Conservation (phyloP, 169 alveolate genomes). For the Cryptosporidium meleagridis region DNA sequence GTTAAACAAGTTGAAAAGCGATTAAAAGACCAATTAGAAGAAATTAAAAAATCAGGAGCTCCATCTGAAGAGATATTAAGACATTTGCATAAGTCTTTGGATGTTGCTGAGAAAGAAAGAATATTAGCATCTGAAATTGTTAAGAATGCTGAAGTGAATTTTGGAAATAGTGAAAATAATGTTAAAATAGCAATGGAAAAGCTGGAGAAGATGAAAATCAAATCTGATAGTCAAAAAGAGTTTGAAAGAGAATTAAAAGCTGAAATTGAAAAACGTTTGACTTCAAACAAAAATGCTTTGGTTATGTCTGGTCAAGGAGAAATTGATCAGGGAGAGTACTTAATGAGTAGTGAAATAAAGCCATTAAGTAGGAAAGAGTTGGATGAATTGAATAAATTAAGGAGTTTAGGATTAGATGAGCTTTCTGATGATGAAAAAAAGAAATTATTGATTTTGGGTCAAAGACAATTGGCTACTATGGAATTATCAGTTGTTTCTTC, state of each 20-base stretch:
- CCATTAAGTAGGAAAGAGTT: conserved; percentile 34
- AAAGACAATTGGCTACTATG: conserved; percentile 69
- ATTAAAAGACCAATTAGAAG: conserved; percentile 35
- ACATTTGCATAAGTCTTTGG: conserved; percentile 40
- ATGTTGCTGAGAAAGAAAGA: conserved; percentile 56
- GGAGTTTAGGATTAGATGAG: conserved; percentile 59
- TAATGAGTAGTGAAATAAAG: conserved; percentile 28
- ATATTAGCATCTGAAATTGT: conserved; percentile 22
- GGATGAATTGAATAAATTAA: conserved; percentile 35
- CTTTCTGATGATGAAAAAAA: conserved; percentile 54
- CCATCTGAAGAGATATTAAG: conserved; percentile 67
- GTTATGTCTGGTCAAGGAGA: background rate
- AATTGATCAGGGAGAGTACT: conserved; percentile 12
- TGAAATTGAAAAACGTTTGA: conserved; percentile 22
- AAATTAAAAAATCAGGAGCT: conserved; percentile 34
- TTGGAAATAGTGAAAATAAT: conserved; percentile 29
- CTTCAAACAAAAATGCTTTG: conserved; percentile 10
- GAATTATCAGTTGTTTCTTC: conserved; percentile 51
- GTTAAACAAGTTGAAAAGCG: conserved; percentile 32
- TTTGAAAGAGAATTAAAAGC: conserved; percentile 36
- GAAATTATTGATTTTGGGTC: conserved; percentile 41
- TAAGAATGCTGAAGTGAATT: conserved; percentile 19
- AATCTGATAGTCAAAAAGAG: background rate
- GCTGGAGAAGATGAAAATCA: conserved; percentile 11
- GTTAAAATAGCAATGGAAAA: conserved; percentile 38